Base-by-base conservation (phyloP, 2,329 filamentous ascomycete genomes). In the Sporothrix curviconia region DNA sequence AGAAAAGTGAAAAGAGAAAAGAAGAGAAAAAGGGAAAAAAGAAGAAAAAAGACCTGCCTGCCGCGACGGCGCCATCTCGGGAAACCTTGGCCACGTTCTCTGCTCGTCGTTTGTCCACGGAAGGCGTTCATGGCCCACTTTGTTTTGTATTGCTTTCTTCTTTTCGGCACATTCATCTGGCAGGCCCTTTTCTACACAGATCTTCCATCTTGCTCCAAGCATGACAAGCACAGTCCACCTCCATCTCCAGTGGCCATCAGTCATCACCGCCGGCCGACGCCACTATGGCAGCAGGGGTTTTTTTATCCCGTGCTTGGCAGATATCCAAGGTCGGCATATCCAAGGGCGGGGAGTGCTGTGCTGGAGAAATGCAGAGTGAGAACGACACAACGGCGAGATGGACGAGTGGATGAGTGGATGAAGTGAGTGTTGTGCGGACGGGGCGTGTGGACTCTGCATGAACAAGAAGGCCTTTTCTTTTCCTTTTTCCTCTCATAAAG, bases 151-250 rank as follows among this genome's bases (percentile, higher is more conserved):
- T 19, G n/a, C 43, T 30, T 46, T 30, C 28, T 30, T 28, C 24
- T 12, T 25, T 42, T 47, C 52, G 52, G 52, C 52, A 55, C 40
- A 55, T 55, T 24, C 17, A 55, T 47, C 17, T 47, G 53, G 32
- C 52, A 55, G 37, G 25, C 42, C 39, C 43, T 30, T 32, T n/a
- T n/a, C n/a, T n/a, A n/a, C n/a, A n/a, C n/a, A n/a, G n/a, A n/a
- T n/a, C n/a, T n/a, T n/a, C n/a, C n/a, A n/a, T n/a, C n/a, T n/a
- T n/a, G n/a, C n/a, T n/a, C n/a, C n/a, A n/a, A n/a, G n/a, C n/a
- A n/a, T n/a, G n/a, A n/a, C n/a, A n/a, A n/a, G n/a, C n/a, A n/a
- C 32, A 39, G 19, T 17, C n/a, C 36, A 32, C n/a, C 22, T 14
- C n/a, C 14, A 19, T 17, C 49, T 19, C 2, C 32, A 6, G 17